A percentile compares a stretch with the other conserved stretches of the same genome.
phyloP scores from a whole-genome alignment of 2,329 filamentous ascomycete species.

The Gliomastix tumulicola region DNA sequence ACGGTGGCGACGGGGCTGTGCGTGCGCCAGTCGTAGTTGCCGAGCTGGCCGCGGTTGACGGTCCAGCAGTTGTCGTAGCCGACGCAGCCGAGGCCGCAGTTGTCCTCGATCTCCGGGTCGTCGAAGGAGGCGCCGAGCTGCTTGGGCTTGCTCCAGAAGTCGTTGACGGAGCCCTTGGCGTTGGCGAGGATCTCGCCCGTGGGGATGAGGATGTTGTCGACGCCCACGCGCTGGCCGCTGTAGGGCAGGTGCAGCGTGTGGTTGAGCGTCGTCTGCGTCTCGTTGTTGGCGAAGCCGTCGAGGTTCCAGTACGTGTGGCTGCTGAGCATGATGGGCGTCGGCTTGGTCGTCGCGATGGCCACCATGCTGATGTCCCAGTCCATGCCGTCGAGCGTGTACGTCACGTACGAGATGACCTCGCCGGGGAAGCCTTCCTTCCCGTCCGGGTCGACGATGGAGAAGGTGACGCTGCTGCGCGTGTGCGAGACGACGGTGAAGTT shows the following conservation, averaged over 20 bases:
- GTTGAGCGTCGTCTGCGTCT: conserved; percentile 58
- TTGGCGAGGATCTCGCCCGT: conserved; percentile 71
- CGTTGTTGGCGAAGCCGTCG: conserved; percentile 69
- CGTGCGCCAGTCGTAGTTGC: conserved; percentile 54
- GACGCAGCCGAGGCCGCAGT: conserved; percentile 76
- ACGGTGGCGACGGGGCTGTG: conserved; percentile 57
- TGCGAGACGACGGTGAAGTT: conserved; percentile 72
- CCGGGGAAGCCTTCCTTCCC: conserved; percentile 74
- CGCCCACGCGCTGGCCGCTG: conserved; percentile 59
- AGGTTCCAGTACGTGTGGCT: conserved; percentile 76
- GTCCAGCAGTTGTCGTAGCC: conserved; percentile 75
- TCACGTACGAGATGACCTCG: conserved; percentile 66
- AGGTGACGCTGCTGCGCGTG: conserved; percentile 62
- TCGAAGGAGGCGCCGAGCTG: conserved; percentile 65
- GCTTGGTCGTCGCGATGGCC: conserved; percentile 63
- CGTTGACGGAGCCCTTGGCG: conserved; percentile 60
- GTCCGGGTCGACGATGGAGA: conserved; percentile 65
- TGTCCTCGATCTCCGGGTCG: conserved; percentile 54
- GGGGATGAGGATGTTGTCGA: conserved; percentile 67
- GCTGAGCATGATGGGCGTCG: conserved; percentile 78
- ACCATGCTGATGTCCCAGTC: conserved; percentile 70
- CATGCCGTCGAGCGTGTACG: conserved; percentile 60
- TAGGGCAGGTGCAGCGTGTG: conserved; percentile 70
- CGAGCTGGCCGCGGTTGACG: conserved; percentile 53
- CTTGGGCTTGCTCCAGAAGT: conserved; percentile 79